A percentile compares a stretch with the other conserved stretches of the same genome.
These are phyloP conservation scores for Coniochaeta sp. DNA, from an alignment of 2,329 filamentous ascomycete genomes.

Conservation along the genomic window DNA sequence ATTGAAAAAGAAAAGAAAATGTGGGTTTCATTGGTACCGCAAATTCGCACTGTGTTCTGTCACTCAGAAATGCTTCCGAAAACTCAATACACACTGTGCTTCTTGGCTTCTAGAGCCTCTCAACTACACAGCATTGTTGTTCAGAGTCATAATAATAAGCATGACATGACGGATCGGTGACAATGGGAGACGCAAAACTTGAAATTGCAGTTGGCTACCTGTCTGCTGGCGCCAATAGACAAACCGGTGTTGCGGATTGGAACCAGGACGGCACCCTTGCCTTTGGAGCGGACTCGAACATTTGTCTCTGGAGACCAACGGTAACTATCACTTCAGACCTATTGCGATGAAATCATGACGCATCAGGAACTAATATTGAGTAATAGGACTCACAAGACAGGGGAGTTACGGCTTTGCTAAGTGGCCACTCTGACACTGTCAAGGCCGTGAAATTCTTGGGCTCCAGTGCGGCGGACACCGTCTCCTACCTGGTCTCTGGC, in stretches of 20 bases:
- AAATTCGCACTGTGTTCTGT: background rate
- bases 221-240: constrained; percentile 80
- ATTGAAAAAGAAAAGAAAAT: background rate
- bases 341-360: background rate
- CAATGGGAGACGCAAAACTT: constrained; percentile 3
- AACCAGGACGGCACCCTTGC: constrained; percentile 65
- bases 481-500: constrained; percentile 64
- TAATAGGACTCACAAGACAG: constrained; percentile 26
- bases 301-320: constrained; percentile 79
- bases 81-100: background rate
- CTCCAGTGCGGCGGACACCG: constrained; percentile 30
- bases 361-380: background rate
- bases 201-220: constrained; percentile 43
- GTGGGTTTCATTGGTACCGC: background rate
- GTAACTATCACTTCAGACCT: constrained; percentile 35
- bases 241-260: constrained; percentile 90
- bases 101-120: background rate
- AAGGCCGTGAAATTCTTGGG: constrained; percentile 78
- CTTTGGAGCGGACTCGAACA: constrained; percentile 81
- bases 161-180: background rate
- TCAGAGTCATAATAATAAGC: background rate
- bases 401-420: constrained; percentile 62
- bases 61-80: background rate
- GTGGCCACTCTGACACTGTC: constrained; percentile 71
- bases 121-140: background rate